Evolutionary conservation across 805 yeast species (phyloP).

Genomic region (Yamadazyma sp.): DNA sequence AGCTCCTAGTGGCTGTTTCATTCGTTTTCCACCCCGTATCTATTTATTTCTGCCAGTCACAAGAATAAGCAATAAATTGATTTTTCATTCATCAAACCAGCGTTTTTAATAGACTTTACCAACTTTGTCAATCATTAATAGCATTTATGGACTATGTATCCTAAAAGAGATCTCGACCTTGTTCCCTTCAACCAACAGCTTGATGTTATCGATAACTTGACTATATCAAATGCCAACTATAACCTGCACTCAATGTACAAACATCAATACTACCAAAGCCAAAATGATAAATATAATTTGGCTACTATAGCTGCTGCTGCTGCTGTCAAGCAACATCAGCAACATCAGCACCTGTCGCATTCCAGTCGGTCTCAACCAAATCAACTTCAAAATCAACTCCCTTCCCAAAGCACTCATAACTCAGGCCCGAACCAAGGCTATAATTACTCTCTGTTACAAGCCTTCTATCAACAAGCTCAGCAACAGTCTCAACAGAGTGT

Average conservation of each 20-base stretch:
- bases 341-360: slow-evolving; percentile 17
- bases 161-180: slow-evolving; percentile 25
- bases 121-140: slow-evolving; percentile 7
- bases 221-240: slow-evolving; percentile 2
- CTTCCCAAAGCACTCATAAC: background rate
- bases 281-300: slow-evolving; percentile 23
- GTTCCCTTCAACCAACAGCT: slow-evolving; percentile 31
- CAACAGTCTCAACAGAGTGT: background rate
- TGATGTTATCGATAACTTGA: slow-evolving; percentile 22
- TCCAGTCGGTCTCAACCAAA: background rate
- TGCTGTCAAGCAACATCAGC: slow-evolving; percentile 29
- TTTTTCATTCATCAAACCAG: background rate
- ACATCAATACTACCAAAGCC: slow-evolving; percentile 9
- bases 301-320: slow-evolving; percentile 35
- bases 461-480: background rate
- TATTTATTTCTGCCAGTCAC: too few relatives aligned
- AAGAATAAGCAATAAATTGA: too few relatives aligned
- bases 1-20: too few relatives aligned
- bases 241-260: slow-evolving; percentile 4
- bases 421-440: too few relatives aligned
- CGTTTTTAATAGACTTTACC: background rate
- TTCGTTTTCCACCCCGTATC: background rate
- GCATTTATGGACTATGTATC: slow-evolving; percentile 16
- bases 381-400: slow-evolving; percentile 9
- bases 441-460: background rate